Evolutionary conservation across 306 rosid genomes (phyloP).

Genomic region (Cucurbita ficifolia): DNA sequence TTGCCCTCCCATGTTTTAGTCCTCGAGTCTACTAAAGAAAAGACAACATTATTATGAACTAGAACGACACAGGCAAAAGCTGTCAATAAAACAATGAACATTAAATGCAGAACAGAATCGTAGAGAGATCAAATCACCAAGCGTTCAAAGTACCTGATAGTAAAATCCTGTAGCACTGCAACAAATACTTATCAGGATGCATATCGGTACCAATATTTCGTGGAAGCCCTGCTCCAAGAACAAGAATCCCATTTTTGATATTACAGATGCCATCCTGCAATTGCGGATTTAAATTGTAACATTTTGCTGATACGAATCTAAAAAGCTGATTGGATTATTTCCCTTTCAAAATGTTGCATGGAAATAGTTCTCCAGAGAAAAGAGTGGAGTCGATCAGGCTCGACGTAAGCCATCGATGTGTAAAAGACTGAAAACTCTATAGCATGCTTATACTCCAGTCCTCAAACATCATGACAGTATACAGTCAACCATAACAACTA

Average conservation of each 20-base stretch:
- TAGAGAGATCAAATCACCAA: conserved; percentile 1
- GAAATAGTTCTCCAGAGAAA: background rate
- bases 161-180: conserved; percentile 81
- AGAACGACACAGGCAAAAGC: background rate
- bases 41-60: background rate
- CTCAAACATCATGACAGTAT: background rate
- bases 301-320: background rate
- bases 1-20: conserved; percentile 90
- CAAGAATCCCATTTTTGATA: conserved; percentile 89
- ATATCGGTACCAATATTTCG: conserved; percentile 60
- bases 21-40: conserved; percentile 59
- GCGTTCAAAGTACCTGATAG: conserved; percentile 50
- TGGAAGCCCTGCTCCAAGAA: conserved; percentile 88
- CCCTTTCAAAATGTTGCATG: background rate
- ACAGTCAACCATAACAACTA: background rate
- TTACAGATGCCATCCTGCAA: conserved; percentile 92
- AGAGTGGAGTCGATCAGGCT: too few relatives aligned
- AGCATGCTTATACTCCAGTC: background rate
- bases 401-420: background rate
- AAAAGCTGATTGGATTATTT: background rate
- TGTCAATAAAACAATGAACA: background rate
- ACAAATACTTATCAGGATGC: conserved; percentile 53
- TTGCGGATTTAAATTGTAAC: background rate
- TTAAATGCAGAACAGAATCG: background rate
- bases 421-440: background rate